Percentiles rank a stretch among this genome's conserved stretches.
Evolutionary conservation across 2,329 filamentous ascomycete genomes (phyloP).

Genomic region (Torrubiellomyces zombiae): DNA sequence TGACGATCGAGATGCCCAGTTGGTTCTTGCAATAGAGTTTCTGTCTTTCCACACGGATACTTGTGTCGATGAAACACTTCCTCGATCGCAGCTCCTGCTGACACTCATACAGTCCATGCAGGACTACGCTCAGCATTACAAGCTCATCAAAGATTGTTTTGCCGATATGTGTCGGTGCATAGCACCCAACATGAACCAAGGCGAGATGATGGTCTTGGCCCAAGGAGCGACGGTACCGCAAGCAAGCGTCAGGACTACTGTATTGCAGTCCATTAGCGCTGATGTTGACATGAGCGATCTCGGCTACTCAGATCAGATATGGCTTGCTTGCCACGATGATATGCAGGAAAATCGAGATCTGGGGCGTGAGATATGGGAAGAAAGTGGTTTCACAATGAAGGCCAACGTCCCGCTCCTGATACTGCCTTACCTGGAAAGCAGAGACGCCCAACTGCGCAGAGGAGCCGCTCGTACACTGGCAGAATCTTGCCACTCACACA

Average conservation of each 20-base stretch:
- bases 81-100: constrained; percentile 56
- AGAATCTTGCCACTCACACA: constrained; percentile 48
- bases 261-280: constrained; percentile 76
- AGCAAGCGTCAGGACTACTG: constrained; percentile 62
- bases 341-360: constrained; percentile 73
- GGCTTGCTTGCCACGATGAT: constrained; percentile 85
- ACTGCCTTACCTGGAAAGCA: constrained; percentile 62
- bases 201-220: constrained; percentile 63
- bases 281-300: constrained; percentile 85
- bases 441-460: constrained; percentile 66
- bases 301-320: constrained; percentile 76
- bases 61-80: constrained; percentile 58
- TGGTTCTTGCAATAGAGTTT: constrained; percentile 78
- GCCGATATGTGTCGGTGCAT: constrained; percentile 72
- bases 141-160: constrained; percentile 83
- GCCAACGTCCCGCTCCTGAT: constrained; percentile 49
- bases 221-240: constrained; percentile 67
- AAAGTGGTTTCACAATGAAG: constrained; percentile 62
- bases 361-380: constrained; percentile 84
- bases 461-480: constrained; percentile 71
- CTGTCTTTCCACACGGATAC: constrained; percentile 74
- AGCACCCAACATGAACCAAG: constrained; percentile 57
- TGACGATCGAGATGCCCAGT: constrained; percentile 77
- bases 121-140: constrained; percentile 82
- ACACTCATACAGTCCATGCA: constrained; percentile 72